These are phyloP conservation scores for Lanmaoa pseudosensibilis DNA, from an alignment of 768 basidiomycete species.

Conservation along the genomic window DNA sequence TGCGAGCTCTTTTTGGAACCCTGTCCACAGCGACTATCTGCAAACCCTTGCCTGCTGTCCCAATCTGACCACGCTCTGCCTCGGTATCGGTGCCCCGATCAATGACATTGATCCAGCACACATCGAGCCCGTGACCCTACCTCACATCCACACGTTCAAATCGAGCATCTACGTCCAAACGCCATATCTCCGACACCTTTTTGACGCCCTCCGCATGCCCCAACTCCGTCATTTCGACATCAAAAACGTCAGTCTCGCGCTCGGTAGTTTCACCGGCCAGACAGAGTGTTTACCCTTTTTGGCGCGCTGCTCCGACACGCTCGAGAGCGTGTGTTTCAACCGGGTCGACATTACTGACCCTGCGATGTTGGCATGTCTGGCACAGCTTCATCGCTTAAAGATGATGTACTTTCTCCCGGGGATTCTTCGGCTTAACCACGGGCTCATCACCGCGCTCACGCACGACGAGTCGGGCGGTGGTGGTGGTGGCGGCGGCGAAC, in stretches of 20 bases:
- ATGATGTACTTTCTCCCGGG: conserved; percentile 26
- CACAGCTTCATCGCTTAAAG: conserved; percentile 19
- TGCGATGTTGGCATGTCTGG: conserved; percentile 21
- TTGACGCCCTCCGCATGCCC: conserved; percentile 28
- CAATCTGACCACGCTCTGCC: conserved; percentile 28
- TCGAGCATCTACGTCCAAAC: conserved; percentile 29
- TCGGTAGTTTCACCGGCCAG: conserved; percentile 28
- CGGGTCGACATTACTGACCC: conserved; percentile 26
- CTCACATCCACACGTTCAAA: conserved; percentile 30
- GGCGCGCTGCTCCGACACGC: conserved; percentile 27
- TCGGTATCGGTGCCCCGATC: conserved; percentile 27
- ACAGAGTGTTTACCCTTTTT: conserved; percentile 31
- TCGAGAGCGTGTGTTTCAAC: conserved; percentile 26
- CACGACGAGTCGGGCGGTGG: not conserved
- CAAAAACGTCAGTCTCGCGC: conserved; percentile 30
- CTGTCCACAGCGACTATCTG: conserved; percentile 31
- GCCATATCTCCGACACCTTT: conserved; percentile 23
- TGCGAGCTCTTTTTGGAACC: conserved; percentile 32
- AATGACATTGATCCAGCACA: conserved; percentile 12
- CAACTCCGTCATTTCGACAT: conserved; percentile 26
- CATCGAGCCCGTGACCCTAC: conserved; percentile 25
- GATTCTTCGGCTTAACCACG: conserved; percentile 33
- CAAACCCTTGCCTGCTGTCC: conserved; percentile 23
- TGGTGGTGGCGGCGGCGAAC: not conserved
- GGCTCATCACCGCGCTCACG: conserved; percentile 26